A percentile compares a stretch with the other conserved stretches of the same genome.
phyloP scores from a whole-genome alignment of 441 rosid species.

The Pelargonium myrrhifolium region DNA sequence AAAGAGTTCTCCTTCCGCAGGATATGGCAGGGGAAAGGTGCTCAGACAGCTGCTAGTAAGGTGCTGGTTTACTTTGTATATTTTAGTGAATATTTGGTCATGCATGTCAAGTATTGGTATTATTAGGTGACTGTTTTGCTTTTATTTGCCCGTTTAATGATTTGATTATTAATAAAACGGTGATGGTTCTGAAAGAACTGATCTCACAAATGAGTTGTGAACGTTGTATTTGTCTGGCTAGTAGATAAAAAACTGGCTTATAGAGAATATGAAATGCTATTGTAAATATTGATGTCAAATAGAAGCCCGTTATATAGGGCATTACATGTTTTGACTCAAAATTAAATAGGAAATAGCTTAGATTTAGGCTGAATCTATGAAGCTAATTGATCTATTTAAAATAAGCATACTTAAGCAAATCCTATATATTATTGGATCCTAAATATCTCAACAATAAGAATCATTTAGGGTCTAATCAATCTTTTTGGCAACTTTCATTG shows the following conservation, averaged over 20 bases:
- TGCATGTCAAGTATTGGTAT: not conserved
- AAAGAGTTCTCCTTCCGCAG: conserved; percentile 68
- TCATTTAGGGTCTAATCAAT: not conserved
- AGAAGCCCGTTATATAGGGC: too few species aligned
- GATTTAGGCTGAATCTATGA: too few species aligned
- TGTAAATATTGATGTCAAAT: too few species aligned
- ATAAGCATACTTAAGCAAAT: too few species aligned
- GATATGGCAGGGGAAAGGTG: conserved; percentile 96
- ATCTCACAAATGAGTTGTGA: conserved; percentile 1
- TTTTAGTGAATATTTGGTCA: conserved; percentile 1
- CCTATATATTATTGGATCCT: too few species aligned
- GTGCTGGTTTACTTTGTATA: conserved; percentile 30
- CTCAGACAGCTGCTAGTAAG: conserved; percentile 79
- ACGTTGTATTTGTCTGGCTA: not conserved
- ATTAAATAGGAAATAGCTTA: too few species aligned
- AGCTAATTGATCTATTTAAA: too few species aligned
- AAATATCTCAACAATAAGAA: not conserved
- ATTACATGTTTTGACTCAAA: too few species aligned
- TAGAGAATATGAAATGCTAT: too few species aligned
- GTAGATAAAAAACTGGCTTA: not conserved
- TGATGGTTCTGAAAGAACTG: not conserved
- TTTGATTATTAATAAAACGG: not conserved
- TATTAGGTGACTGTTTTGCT: conserved; percentile 6
- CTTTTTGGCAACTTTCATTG: conserved; percentile 1
- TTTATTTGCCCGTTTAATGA: not conserved